These are phyloP conservation scores for Cymbopogon flexuosus DNA, from an alignment of 202 grass and related monocot species.

Conservation along the genomic window DNA sequence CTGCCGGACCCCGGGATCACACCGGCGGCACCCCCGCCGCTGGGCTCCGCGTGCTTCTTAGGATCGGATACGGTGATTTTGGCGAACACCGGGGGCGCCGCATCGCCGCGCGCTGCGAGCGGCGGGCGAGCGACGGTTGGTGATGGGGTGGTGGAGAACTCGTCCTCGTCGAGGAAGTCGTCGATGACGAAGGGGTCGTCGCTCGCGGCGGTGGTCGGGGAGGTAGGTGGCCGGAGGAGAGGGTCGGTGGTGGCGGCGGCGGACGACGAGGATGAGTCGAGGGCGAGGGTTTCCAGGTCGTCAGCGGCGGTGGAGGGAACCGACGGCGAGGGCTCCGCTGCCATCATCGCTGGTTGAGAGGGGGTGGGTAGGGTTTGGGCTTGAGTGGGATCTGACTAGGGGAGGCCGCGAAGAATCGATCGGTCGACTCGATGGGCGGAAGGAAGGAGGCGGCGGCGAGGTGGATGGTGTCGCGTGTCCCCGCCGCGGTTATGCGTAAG, in stretches of 20 bases:
- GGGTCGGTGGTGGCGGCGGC: conserved; percentile 49
- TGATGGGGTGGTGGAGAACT: background rate
- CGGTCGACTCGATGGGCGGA: conserved; percentile 11
- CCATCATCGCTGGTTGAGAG: conserved; percentile 52
- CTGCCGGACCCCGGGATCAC: conserved; percentile 68
- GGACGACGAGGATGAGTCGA: conserved; percentile 39
- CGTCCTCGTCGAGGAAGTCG: conserved; percentile 30
- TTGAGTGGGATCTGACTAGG: conserved; percentile 32
- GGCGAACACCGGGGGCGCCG: conserved; percentile 27
- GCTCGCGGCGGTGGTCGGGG: background rate
- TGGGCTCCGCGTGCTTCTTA: conserved; percentile 73
- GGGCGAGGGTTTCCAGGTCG: conserved; percentile 42
- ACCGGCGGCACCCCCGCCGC: conserved; percentile 34
- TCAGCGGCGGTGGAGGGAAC: conserved; percentile 32
- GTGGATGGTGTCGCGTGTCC: conserved; percentile 12
- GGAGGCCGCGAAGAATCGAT: conserved; percentile 16
- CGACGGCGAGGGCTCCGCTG: conserved; percentile 54
- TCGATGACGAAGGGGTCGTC: conserved; percentile 45
- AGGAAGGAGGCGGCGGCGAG: background rate
- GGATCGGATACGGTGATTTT: conserved; percentile 80
- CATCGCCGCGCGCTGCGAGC: background rate
- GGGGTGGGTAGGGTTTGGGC: conserved; percentile 12
- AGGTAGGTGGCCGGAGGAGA: conserved; percentile 54
- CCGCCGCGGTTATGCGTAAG: conserved; percentile 21
- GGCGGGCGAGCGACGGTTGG: background rate